phyloP scores from a whole-genome alignment of 306 rosid genomes.

The Cercis canadensis region DNA sequence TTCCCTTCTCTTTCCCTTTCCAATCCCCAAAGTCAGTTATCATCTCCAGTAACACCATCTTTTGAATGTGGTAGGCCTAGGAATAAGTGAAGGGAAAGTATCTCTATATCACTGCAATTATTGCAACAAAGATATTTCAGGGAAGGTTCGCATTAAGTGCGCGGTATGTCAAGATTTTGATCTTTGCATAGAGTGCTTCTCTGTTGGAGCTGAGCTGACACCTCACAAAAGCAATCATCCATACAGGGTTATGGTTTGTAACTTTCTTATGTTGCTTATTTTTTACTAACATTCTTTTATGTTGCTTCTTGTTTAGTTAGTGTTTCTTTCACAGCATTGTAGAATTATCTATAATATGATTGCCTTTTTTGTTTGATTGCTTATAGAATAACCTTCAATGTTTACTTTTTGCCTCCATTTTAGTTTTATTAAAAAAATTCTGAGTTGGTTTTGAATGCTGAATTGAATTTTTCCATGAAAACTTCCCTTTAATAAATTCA shows the following conservation, averaged over 20 bases:
- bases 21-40: neutral
- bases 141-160: conserved; percentile 85
- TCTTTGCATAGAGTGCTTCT: conserved; percentile 76
- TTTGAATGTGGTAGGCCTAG: conserved; percentile 61
- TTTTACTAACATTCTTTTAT: conserved; percentile 4
- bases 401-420: no score
- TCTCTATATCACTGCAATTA: conserved; percentile 91
- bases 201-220: conserved; percentile 88
- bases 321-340: neutral
- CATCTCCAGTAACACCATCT: conserved; percentile 17
- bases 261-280: conserved; percentile 5
- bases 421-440: no score
- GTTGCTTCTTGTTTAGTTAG: conserved; percentile 21
- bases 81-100: conserved; percentile 66
- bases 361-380: no score
- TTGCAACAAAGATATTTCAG: conserved; percentile 93
- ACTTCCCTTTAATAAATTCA: no score
- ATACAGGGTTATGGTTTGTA: conserved; percentile 67
- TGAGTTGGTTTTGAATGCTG: no score
- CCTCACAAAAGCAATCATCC: conserved; percentile 90
- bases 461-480: no score
- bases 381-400: no score
- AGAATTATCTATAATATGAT: no score
- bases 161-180: conserved; percentile 56
- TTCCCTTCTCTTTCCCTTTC: neutral